These are phyloP conservation scores for Xylaria sp. DNA, from an alignment of 2,329 filamentous ascomycete species.

Conservation along the genomic window DNA sequence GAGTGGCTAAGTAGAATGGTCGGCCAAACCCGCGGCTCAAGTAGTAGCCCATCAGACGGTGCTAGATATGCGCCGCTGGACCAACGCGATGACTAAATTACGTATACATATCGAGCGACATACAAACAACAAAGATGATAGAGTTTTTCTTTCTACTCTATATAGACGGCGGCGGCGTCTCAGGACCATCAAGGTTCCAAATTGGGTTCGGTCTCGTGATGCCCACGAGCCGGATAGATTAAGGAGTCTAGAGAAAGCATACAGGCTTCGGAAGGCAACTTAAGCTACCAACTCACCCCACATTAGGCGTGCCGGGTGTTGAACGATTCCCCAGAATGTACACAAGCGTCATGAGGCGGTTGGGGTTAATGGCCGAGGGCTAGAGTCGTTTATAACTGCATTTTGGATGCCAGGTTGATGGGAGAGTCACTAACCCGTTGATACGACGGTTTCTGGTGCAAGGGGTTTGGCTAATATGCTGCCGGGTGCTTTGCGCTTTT, in stretches of 20 bases:
- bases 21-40: conserved; percentile 52
- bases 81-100: conserved; percentile 54
- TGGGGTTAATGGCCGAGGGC: conserved; percentile 2
- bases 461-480: conserved; percentile 24
- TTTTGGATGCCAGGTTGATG: neutral
- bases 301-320: conserved; percentile 14
- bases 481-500: neutral
- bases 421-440: conserved; percentile 6
- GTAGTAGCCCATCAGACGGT: conserved; percentile 50
- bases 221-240: conserved; percentile 11
- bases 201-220: conserved; percentile 32
- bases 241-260: conserved; percentile 24
- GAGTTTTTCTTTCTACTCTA: conserved; percentile 31
- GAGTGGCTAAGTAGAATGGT: conserved; percentile 62
- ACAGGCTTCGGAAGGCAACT: conserved; percentile 18
- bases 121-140: conserved; percentile 39
- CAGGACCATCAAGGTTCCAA: conserved; percentile 37
- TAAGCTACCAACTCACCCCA: conserved; percentile 18
- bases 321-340: conserved; percentile 16
- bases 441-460: neutral
- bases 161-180: conserved; percentile 45
- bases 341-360: conserved; percentile 2
- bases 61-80: conserved; percentile 56
- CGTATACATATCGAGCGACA: conserved; percentile 36
- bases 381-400: conserved; percentile 9